These are phyloP conservation scores for Flammula alnicola DNA, from an alignment of 1,284 basidiomycete genomes.

Conservation along the genomic window DNA sequence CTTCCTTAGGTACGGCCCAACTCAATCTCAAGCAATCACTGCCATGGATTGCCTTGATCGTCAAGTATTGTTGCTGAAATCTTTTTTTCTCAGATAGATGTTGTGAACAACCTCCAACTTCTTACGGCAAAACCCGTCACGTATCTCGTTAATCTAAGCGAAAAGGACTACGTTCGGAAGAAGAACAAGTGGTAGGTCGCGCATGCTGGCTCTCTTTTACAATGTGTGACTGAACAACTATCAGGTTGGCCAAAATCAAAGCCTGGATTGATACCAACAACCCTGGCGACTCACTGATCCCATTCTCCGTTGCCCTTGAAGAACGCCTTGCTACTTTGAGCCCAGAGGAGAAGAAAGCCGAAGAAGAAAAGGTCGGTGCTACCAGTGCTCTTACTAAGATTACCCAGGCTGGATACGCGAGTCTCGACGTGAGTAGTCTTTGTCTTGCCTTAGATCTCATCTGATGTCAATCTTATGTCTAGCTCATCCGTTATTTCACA, in stretches of 20 bases:
- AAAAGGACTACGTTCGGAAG: constrained; percentile 94
- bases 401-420: constrained; percentile 88
- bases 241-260: constrained; percentile 96
- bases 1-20: no score
- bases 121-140: constrained; percentile 98
- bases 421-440: constrained; percentile 75
- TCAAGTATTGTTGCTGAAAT: no score
- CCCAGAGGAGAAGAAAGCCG: constrained; percentile 78
- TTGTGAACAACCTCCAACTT: constrained; percentile 91
- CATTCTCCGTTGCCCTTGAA: constrained; percentile 96
- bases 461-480: constrained; percentile 13
- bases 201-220: background rate
- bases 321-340: constrained; percentile 81
- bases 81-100: constrained; percentile 75
- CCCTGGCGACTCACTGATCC: constrained; percentile 94
- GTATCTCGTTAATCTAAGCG: constrained; percentile 97
- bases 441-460: background rate
- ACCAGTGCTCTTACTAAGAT: constrained; percentile 86
- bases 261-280: constrained; percentile 98
- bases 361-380: constrained; percentile 75
- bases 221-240: no score
- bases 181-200: constrained; percentile 98
- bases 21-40: no score
- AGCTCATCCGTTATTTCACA: constrained; percentile 96
- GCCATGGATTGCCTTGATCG: no score